Evolutionary conservation across 495 filamentous ascomycete species (phyloP).

Genomic region (Tuber magnatum): DNA sequence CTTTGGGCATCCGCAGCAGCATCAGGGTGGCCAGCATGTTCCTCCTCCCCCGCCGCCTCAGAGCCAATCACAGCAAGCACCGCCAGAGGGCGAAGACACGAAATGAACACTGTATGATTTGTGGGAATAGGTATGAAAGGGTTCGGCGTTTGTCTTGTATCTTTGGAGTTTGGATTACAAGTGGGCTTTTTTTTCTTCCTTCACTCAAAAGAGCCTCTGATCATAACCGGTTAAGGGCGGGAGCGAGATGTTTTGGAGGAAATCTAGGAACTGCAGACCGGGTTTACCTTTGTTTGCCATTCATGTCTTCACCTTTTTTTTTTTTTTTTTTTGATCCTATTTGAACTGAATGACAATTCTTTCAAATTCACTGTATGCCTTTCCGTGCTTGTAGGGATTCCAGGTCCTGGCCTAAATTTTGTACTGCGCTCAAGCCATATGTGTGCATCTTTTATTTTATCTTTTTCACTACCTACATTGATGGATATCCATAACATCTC

Average conservation of each 20-base stretch:
- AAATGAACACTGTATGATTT: slow-evolving; percentile 22
- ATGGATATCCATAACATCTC: background rate
- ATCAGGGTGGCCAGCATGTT: slow-evolving; percentile 30
- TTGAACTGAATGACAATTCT: background rate
- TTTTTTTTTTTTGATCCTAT: background rate
- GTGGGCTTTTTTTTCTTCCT: slow-evolving; percentile 9
- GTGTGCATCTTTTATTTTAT: background rate
- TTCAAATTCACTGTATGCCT: background rate
- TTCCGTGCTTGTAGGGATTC: background rate
- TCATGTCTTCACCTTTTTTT: background rate
- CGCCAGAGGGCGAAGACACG: slow-evolving; percentile 22
- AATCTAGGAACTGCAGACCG: background rate
- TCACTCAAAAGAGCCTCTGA: background rate
- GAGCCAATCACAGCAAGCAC: slow-evolving; percentile 23
- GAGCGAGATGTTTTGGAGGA: background rate
- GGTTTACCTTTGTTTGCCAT: background rate
- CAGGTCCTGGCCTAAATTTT: background rate
- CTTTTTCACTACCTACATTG: background rate
- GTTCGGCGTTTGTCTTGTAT: slow-evolving; percentile 34
- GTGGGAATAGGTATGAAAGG: slow-evolving; percentile 22
- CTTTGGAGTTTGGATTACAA: slow-evolving; percentile 37
- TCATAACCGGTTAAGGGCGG: background rate
- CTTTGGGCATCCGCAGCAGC: slow-evolving; percentile 34
- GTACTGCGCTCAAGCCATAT: background rate
- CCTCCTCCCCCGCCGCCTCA: slow-evolving; percentile 26